Evolutionary conservation across 805 yeast genomes (phyloP).

Genomic region (Candida endomychidarum): DNA sequence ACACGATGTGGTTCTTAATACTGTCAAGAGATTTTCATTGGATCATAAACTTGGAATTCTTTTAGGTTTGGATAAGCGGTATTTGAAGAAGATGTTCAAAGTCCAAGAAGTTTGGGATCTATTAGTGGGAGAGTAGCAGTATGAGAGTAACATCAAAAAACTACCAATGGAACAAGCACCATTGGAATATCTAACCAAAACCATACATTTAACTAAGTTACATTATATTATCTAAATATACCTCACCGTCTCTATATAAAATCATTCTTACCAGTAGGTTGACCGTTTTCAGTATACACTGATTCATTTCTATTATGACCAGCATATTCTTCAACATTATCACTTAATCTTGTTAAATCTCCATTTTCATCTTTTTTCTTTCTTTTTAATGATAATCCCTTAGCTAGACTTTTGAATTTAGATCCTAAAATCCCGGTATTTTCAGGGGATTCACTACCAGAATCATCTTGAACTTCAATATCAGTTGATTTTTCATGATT

Average conservation of each 20-base stretch:
- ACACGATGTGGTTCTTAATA: conserved; percentile 10
- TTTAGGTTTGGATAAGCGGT: conserved; percentile 5
- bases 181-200: too few relatives aligned
- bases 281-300: conserved; percentile 16
- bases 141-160: neutral
- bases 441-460: conserved; percentile 13
- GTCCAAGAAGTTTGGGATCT: conserved; percentile 14
- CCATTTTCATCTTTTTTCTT: conserved; percentile 16
- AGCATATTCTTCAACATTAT: conserved; percentile 18
- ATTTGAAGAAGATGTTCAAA: conserved; percentile 1
- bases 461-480: conserved; percentile 10
- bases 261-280: conserved; percentile 27
- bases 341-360: conserved; percentile 26
- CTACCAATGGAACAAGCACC: too few relatives aligned
- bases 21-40: conserved; percentile 13
- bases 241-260: conserved; percentile 15
- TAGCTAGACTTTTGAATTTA: conserved; percentile 36
- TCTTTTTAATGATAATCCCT: conserved; percentile 41
- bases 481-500: conserved; percentile 23
- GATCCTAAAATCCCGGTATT: conserved; percentile 32
- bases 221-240: neutral
- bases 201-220: neutral
- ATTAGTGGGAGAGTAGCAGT: neutral
- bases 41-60: conserved; percentile 20
- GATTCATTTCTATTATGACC: conserved; percentile 28